Evolutionary conservation across 2,329 filamentous ascomycete genomes (phyloP).

Genomic region (Aspergillus sp.): DNA sequence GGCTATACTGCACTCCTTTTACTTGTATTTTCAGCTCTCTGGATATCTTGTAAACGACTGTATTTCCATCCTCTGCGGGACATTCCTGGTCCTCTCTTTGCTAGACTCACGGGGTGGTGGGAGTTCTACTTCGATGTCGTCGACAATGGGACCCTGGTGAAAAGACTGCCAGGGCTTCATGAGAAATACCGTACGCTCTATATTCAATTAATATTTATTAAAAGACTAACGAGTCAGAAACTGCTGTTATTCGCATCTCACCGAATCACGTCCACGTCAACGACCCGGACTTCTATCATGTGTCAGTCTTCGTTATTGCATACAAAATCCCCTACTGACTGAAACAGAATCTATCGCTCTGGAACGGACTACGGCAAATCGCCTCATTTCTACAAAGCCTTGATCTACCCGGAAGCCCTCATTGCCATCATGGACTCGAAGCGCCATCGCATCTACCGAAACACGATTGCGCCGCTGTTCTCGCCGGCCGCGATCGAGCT

Average conservation of each 20-base stretch:
- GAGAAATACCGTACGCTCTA: too few relatives aligned
- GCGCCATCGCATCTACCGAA: background rate
- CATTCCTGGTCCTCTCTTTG: too few relatives aligned
- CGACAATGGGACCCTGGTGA: too few relatives aligned
- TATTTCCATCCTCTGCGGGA: too few relatives aligned
- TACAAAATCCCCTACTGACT: background rate
- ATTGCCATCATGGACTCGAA: background rate
- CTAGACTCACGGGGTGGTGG: too few relatives aligned
- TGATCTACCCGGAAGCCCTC: background rate
- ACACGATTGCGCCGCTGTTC: background rate
- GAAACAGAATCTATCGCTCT: background rate
- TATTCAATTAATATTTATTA: too few relatives aligned
- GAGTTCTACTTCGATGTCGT: too few relatives aligned
- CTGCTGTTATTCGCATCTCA: background rate
- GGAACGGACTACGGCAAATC: background rate
- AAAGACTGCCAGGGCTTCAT: too few relatives aligned
- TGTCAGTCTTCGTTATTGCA: background rate
- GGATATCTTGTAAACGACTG: too few relatives aligned
- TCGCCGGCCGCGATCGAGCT: background rate
- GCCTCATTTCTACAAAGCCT: background rate
- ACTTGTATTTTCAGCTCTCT: too few relatives aligned
- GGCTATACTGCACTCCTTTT: too few relatives aligned
- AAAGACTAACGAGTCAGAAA: too few relatives aligned
- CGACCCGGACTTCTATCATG: background rate
- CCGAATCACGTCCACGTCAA: background rate